phyloP scores from a whole-genome alignment of 2,329 filamentous ascomycete genomes.

The Nemania sp. region DNA sequence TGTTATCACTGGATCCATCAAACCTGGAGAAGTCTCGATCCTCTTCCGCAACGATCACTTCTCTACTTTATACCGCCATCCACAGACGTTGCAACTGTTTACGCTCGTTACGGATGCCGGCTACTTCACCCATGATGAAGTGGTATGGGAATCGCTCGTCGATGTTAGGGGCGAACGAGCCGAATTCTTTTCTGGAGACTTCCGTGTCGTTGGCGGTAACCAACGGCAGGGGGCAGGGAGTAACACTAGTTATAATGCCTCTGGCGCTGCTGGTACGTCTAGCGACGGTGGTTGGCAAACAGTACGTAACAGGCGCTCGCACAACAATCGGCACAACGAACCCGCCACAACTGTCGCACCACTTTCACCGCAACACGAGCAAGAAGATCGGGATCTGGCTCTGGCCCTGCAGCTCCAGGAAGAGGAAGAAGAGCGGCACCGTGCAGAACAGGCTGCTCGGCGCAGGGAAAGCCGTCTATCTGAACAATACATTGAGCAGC shows the following conservation, averaged over 20 bases:
- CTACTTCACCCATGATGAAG: slow-evolving; percentile 83
- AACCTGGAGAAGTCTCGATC: slow-evolving; percentile 82
- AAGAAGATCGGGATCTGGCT: slow-evolving; percentile 86
- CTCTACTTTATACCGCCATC: slow-evolving; percentile 89
- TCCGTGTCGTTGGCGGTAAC: slow-evolving; percentile 75
- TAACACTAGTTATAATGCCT: slow-evolving; percentile 27
- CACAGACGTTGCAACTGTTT: slow-evolving; percentile 73
- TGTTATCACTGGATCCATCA: slow-evolving; percentile 70
- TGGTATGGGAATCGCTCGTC: slow-evolving; percentile 93
- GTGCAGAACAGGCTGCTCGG: slow-evolving; percentile 63
- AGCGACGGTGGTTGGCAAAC: slow-evolving; percentile 59
- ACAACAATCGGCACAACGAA: slow-evolving; percentile 31
- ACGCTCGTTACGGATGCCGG: slow-evolving; percentile 92
- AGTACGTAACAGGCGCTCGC: slow-evolving; percentile 48
- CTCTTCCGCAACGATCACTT: slow-evolving; percentile 98
- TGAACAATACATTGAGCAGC: slow-evolving; percentile 71
- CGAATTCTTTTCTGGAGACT: slow-evolving; percentile 89
- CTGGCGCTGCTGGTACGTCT: slow-evolving; percentile 25
- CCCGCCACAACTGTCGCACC: slow-evolving; percentile 34
- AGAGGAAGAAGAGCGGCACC: slow-evolving; percentile 82
- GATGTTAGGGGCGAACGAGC: slow-evolving; percentile 84
- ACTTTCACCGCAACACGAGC: slow-evolving; percentile 54
- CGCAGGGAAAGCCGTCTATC: slow-evolving; percentile 70
- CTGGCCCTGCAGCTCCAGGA: slow-evolving; percentile 92
- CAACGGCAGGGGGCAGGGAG: slow-evolving; percentile 30